These are phyloP conservation scores for Desmodesmus armatus DNA, from an alignment of 139 green algal species.

Conservation along the genomic window DNA sequence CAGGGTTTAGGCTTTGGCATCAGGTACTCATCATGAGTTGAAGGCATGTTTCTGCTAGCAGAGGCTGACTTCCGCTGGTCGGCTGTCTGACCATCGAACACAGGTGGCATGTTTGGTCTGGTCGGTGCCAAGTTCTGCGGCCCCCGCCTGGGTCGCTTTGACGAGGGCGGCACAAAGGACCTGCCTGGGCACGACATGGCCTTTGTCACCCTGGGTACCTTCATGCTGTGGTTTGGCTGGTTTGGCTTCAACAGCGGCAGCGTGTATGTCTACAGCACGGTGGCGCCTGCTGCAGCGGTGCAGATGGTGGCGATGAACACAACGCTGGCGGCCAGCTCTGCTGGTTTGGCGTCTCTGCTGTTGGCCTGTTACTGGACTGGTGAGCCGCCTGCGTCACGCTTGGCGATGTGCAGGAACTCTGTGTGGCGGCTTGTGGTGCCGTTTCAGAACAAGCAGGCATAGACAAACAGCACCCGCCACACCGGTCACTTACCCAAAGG, in stretches of 20 bases:
- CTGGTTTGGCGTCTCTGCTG: conserved; percentile 1
- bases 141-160: conserved; percentile 59
- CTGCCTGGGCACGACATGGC: conserved; percentile 63
- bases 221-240: conserved; percentile 65
- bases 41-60: no score
- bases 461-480: no score
- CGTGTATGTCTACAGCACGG: conserved; percentile 48
- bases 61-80: no score
- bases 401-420: no score
- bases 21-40: no score
- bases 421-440: no score
- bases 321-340: conserved; percentile 34
- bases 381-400: no score
- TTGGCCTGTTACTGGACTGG: conserved; percentile 16
- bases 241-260: conserved; percentile 67
- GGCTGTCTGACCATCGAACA: conserved; percentile 35
- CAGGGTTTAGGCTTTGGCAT: no score
- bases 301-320: conserved; percentile 56
- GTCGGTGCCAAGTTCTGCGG: conserved; percentile 49
- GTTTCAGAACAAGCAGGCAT: no score
- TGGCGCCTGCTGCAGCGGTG: background rate
- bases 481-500: no score
- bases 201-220: conserved; percentile 53
- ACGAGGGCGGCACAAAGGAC: conserved; percentile 48
- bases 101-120: conserved; percentile 57